Percentiles rank a stretch among this genome's conserved stretches.
Evolutionary conservation across 2,329 filamentous ascomycete species (phyloP).

Genomic region (Alternaria infectoria): DNA sequence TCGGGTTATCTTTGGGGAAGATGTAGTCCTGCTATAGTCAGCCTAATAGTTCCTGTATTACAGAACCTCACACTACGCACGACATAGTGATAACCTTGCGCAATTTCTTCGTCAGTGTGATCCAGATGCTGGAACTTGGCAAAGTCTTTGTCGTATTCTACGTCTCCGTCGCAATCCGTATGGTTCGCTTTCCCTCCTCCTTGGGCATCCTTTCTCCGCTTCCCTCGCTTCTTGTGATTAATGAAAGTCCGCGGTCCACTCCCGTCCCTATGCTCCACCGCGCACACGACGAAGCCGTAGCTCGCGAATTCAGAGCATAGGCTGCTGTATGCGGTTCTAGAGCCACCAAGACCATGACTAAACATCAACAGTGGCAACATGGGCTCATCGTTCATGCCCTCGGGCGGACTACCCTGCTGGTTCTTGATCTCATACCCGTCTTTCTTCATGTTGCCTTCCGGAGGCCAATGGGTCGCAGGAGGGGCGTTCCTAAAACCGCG

Average conservation of each 20-base stretch:
- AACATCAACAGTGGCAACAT: conserved; percentile 69
- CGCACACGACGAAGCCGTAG: conserved; percentile 69
- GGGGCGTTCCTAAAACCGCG: conserved; percentile 68
- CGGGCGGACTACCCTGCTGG: conserved; percentile 48
- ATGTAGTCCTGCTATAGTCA: conserved; percentile 59
- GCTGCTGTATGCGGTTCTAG: conserved; percentile 66
- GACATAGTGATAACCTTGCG: conserved; percentile 56
- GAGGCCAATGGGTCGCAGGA: conserved; percentile 63
- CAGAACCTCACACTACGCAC: conserved; percentile 32
- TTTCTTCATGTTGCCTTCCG: conserved; percentile 47
- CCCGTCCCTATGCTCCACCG: conserved; percentile 70
- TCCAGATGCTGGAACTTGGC: conserved; percentile 42
- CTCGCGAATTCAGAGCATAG: conserved; percentile 71
- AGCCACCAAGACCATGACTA: conserved; percentile 70
- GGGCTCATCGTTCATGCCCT: conserved; percentile 46
- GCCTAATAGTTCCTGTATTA: not conserved
- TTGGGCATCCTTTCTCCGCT: conserved; percentile 19
- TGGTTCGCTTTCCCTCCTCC: conserved; percentile 20
- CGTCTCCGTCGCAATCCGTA: conserved; percentile 8
- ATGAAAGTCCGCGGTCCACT: conserved; percentile 67
- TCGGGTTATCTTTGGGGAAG: conserved; percentile 62
- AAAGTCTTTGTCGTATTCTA: conserved; percentile 26
- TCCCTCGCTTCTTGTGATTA: conserved; percentile 57
- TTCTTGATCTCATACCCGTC: conserved; percentile 52
- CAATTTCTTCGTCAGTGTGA: conserved; percentile 47